phyloP scores from a whole-genome alignment of 2,329 filamentous ascomycete species.

The Alternaria sp. region DNA sequence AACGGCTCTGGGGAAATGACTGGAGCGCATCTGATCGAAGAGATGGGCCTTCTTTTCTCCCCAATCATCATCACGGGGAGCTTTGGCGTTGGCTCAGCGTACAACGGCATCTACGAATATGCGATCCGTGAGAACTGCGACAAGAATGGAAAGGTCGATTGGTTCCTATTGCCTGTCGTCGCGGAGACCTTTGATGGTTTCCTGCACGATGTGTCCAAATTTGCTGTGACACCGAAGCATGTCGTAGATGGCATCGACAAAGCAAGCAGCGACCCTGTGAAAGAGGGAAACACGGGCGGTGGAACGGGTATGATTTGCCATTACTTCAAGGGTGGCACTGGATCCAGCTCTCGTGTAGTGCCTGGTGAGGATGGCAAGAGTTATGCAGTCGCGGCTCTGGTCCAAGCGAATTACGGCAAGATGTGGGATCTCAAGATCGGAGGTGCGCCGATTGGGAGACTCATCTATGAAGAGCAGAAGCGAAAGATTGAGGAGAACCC shows the following conservation, averaged over 20 bases:
- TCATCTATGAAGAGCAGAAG: conserved; percentile 58
- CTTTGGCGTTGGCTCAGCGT: conserved; percentile 63
- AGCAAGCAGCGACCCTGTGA: conserved; percentile 59
- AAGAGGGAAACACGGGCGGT: conserved; percentile 69
- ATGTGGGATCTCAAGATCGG: conserved; percentile 63
- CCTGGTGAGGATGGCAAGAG: conserved; percentile 35
- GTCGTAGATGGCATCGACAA: conserved; percentile 61
- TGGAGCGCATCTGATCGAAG: conserved; percentile 66
- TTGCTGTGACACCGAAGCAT: conserved; percentile 62
- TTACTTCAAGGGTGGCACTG: conserved; percentile 71
- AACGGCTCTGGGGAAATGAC: conserved; percentile 70
- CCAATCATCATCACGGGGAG: conserved; percentile 68
- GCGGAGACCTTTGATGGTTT: conserved; percentile 69
- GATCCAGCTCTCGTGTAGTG: conserved; percentile 65
- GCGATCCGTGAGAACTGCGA: conserved; percentile 55
- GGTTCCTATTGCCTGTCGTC: conserved; percentile 64
- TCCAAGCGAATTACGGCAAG: conserved; percentile 70
- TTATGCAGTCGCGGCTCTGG: conserved; percentile 67
- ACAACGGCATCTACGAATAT: conserved; percentile 65
- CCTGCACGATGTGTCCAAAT: conserved; percentile 63
- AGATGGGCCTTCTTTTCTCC: conserved; percentile 64
- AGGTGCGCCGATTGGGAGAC: conserved; percentile 66
- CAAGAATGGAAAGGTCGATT: conserved; percentile 53
- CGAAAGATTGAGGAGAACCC: conserved; percentile 44
- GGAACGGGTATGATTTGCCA: conserved; percentile 74